phyloP scores from a whole-genome alignment of 192 early-diverging fungal species.

The Phycomyces blakesleeanus region DNA sequence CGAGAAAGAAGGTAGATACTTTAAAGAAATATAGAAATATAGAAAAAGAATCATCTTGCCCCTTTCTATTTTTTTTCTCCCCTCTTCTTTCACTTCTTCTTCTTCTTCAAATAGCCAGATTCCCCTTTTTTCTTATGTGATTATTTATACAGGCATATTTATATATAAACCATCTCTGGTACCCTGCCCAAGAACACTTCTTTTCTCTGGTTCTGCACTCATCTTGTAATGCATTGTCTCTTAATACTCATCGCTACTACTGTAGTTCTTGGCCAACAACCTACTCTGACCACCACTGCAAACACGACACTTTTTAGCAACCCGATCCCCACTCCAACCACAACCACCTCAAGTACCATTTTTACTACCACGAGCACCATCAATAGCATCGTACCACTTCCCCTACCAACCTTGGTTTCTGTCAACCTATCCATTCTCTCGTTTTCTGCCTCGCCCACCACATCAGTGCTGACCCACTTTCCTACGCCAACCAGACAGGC shows the following conservation, averaged over 20 bases:
- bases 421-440: background rate
- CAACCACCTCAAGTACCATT: background rate
- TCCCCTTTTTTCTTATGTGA: too few relatives aligned
- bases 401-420: constrained; percentile 1
- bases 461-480: constrained; percentile 9
- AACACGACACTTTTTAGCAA: background rate
- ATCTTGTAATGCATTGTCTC: background rate
- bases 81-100: too few relatives aligned
- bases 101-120: too few relatives aligned
- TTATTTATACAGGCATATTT: too few relatives aligned
- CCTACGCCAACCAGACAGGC: background rate
- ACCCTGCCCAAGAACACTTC: background rate
- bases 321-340: constrained; percentile 1
- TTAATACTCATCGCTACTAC: background rate
- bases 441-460: constrained; percentile 15
- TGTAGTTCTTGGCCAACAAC: background rate
- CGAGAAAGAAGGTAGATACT: too few relatives aligned
- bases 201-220: background rate
- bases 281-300: constrained; percentile 8
- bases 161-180: too few relatives aligned
- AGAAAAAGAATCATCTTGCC: too few relatives aligned
- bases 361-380: background rate
- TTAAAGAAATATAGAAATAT: too few relatives aligned
- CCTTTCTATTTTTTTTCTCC: too few relatives aligned
- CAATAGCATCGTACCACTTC: background rate